Evolutionary conservation across 192 early-diverging fungal species (phyloP).

Genomic region (Coemansia sp.): DNA sequence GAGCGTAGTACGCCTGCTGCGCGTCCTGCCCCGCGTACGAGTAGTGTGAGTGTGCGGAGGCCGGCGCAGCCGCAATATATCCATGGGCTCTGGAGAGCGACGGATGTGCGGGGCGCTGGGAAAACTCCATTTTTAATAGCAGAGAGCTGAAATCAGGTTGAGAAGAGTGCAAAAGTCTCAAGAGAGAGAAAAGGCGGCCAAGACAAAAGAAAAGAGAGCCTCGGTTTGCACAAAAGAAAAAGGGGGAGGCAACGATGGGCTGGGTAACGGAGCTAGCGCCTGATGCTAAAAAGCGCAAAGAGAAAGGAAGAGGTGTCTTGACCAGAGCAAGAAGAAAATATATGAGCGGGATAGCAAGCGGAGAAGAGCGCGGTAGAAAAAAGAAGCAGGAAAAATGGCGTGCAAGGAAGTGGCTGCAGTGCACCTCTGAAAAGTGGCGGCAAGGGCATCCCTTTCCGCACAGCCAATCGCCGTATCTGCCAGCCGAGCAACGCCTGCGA

Average conservation of each 20-base stretch:
- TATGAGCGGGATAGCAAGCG: background rate
- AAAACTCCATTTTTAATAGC: slow-evolving; percentile 44
- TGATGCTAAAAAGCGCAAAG: too few species aligned
- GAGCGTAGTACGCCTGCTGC: slow-evolving; percentile 17
- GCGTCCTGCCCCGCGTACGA: slow-evolving; percentile 19
- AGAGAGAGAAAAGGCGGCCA: background rate
- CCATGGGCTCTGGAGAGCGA: slow-evolving; percentile 26
- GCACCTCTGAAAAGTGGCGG: background rate
- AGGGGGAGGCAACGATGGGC: background rate
- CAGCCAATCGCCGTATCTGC: background rate
- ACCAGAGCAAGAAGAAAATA: background rate
- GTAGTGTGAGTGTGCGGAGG: slow-evolving; percentile 29
- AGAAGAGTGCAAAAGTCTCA: background rate
- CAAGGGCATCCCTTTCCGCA: background rate
- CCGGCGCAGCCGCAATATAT: slow-evolving; percentile 20
- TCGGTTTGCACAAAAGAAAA: background rate
- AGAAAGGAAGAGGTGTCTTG: too few species aligned
- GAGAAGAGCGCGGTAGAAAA: slow-evolving; percentile 5
- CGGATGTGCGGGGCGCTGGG: slow-evolving; percentile 46
- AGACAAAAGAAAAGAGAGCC: background rate
- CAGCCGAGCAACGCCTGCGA: background rate
- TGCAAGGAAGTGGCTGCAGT: background rate
- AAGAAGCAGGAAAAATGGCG: background rate
- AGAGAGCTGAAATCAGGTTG: background rate
- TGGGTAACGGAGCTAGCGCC: too few species aligned